phyloP scores from a whole-genome alignment of 345 rosid genomes.

The Nephelium lappaceum region DNA sequence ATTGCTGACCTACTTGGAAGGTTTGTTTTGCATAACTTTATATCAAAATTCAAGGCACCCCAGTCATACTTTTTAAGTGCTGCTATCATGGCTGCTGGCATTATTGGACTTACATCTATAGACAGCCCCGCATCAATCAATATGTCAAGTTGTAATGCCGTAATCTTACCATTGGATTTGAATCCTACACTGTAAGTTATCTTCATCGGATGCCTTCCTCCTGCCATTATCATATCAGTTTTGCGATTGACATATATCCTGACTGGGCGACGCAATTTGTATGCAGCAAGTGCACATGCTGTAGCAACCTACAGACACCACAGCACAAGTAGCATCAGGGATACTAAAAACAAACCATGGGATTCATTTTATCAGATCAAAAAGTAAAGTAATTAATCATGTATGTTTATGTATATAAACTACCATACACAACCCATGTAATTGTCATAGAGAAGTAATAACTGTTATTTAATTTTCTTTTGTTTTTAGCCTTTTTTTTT shows the following conservation, averaged over 20 bases:
- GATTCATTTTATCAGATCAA: neutral
- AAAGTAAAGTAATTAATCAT: neutral
- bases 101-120: conserved; percentile 55
- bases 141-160: conserved; percentile 61
- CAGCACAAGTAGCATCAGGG: conserved; percentile 1
- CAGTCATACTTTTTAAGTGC: conserved; percentile 73
- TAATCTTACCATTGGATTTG: conserved; percentile 79
- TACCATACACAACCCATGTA: neutral
- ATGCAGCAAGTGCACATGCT: conserved; percentile 85
- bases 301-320: conserved; percentile 68
- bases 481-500: too few relatives aligned
- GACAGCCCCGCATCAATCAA: conserved; percentile 67
- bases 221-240: conserved; percentile 87
- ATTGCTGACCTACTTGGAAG: conserved; percentile 69
- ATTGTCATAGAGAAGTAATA: neutral
- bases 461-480: neutral
- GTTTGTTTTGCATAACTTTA: conserved; percentile 87
- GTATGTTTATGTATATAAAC: too few relatives aligned
- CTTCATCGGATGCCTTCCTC: conserved; percentile 98
- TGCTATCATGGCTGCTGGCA: conserved; percentile 47
- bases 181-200: conserved; percentile 84
- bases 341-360: neutral
- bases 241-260: conserved; percentile 70
- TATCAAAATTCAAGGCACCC: conserved; percentile 80
- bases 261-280: conserved; percentile 63